Evolutionary conservation across 2,329 filamentous ascomycete genomes (phyloP).

Genomic region (Emergomyces africanus): DNA sequence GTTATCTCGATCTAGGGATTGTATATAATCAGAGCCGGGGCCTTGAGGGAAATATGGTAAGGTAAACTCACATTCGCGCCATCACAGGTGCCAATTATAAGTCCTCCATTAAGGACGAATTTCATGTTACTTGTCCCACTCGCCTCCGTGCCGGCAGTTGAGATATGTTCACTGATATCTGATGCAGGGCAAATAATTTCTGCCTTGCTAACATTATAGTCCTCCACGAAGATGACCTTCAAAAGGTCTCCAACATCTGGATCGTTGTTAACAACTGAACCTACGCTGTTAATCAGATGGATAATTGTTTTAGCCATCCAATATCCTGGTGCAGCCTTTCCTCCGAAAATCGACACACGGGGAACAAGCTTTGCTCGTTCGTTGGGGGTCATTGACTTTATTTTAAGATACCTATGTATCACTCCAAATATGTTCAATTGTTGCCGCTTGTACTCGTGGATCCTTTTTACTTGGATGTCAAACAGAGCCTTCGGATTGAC

Average conservation of each 20-base stretch:
- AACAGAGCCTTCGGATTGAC: slow-evolving; percentile 86
- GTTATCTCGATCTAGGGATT: slow-evolving; percentile 74
- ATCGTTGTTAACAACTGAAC: slow-evolving; percentile 82
- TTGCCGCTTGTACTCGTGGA: slow-evolving; percentile 98
- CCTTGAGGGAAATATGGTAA: neutral
- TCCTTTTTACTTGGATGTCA: slow-evolving; percentile 96
- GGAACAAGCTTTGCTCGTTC: slow-evolving; percentile 78
- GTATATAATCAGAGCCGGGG: slow-evolving; percentile 3
- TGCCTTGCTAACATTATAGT: slow-evolving; percentile 99
- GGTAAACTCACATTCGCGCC: slow-evolving; percentile 68
- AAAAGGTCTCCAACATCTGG: slow-evolving; percentile 82
- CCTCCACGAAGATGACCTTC: slow-evolving; percentile 94
- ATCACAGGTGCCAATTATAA: slow-evolving; percentile 97
- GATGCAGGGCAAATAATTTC: slow-evolving; percentile 92
- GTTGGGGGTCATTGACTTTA: slow-evolving; percentile 74
- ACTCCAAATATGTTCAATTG: slow-evolving; percentile 98
- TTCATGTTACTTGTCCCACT: slow-evolving; percentile 98
- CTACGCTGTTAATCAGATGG: slow-evolving; percentile 88
- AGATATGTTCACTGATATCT: slow-evolving; percentile 97
- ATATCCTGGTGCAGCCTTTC: slow-evolving; percentile 94
- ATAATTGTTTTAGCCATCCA: slow-evolving; percentile 99
- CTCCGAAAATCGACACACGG: slow-evolving; percentile 90
- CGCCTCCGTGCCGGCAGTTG: slow-evolving; percentile 85
- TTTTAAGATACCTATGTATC: slow-evolving; percentile 80
- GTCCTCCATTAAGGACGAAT: slow-evolving; percentile 90